Percentiles rank a stretch among this genome's conserved stretches.
phyloP scores from a whole-genome alignment of 805 yeast genomes.

The Yamadazyma insecticola region DNA sequence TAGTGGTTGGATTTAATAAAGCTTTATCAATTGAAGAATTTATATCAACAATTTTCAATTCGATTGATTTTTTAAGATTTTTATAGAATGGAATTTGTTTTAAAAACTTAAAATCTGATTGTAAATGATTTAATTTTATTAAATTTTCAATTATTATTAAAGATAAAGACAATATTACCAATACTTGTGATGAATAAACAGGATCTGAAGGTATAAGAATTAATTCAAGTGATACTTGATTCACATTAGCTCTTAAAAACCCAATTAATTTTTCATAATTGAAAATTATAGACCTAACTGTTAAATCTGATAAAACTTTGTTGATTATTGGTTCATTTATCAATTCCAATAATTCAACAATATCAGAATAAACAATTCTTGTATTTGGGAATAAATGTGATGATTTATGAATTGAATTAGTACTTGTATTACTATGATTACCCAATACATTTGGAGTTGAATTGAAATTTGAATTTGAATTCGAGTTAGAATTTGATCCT shows the following conservation, averaged over 20 bases:
- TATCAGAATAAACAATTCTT: no score
- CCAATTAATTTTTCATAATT: conserved; percentile 19
- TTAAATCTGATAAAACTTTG: conserved; percentile 22
- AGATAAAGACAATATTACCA: conserved; percentile 22
- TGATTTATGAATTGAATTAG: no score
- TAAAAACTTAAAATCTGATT: conserved; percentile 44
- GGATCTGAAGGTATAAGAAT: conserved; percentile 23
- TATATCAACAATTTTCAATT: conserved; percentile 25
- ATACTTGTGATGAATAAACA: conserved; percentile 20
- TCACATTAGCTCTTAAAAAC: conserved; percentile 16
- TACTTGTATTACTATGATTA: no score
- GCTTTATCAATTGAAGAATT: conserved; percentile 19
- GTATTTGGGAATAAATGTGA: no score
- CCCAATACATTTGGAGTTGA: conserved; percentile 2
- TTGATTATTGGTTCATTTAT: conserved; percentile 23
- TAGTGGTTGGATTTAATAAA: conserved; percentile 12
- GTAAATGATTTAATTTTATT: conserved; percentile 15
- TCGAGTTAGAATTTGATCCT: no score
- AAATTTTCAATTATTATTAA: conserved; percentile 25
- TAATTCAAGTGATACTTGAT: conserved; percentile 13
- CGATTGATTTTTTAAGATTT: conserved; percentile 20
- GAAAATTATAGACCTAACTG: conserved; percentile 21
- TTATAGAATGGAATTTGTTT: conserved; percentile 48
- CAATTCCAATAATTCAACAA: conserved; percentile 21
- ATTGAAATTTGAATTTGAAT: neutral